phyloP scores from a whole-genome alignment of 208 protist species.

The Wallacemonas rigidus region DNA sequence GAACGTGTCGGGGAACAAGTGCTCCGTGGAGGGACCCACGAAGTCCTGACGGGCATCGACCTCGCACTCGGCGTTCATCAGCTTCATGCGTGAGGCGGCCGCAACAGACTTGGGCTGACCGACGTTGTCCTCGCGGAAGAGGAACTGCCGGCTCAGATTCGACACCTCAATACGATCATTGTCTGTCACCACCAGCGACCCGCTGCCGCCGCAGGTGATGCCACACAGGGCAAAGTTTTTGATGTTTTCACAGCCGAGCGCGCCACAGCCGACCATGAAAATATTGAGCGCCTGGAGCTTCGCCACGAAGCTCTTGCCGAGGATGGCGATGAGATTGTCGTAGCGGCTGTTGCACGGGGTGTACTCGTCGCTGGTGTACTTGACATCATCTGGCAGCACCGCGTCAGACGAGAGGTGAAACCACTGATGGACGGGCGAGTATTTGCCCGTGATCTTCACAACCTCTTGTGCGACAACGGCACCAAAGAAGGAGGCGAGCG shows the following conservation, averaged over 20 bases:
- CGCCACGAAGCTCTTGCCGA: conserved; percentile 74
- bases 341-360: conserved; percentile 60
- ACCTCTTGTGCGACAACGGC: conserved; percentile 97
- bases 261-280: conserved; percentile 98
- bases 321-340: conserved; percentile 74
- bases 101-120: conserved; percentile 95
- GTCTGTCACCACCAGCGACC: conserved; percentile 97
- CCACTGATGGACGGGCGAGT: conserved; percentile 95
- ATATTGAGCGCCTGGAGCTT: conserved; percentile 62
- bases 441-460: conserved; percentile 97
- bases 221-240: conserved; percentile 99
- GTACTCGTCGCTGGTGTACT: conserved; percentile 55
- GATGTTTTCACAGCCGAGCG: conserved; percentile 99
- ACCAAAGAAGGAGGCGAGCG: conserved; percentile 93
- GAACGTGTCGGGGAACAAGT: conserved; percentile 96
- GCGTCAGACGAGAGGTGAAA: conserved; percentile 94
- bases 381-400: conserved; percentile 50
- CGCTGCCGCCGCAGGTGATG: conserved; percentile 79
- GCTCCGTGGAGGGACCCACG: conserved; percentile 96
- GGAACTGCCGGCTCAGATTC: conserved; percentile 99
- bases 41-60: conserved; percentile 85
- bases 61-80: conserved; percentile 96
- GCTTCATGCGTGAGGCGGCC: conserved; percentile 89
- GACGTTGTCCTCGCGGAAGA: conserved; percentile 98
- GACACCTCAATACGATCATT: conserved; percentile 99